Evolutionary conservation across 768 basidiomycete species (phyloP), one percentile per base, ranked within the genome.

Genomic region (Russula dissimulans): DNA sequence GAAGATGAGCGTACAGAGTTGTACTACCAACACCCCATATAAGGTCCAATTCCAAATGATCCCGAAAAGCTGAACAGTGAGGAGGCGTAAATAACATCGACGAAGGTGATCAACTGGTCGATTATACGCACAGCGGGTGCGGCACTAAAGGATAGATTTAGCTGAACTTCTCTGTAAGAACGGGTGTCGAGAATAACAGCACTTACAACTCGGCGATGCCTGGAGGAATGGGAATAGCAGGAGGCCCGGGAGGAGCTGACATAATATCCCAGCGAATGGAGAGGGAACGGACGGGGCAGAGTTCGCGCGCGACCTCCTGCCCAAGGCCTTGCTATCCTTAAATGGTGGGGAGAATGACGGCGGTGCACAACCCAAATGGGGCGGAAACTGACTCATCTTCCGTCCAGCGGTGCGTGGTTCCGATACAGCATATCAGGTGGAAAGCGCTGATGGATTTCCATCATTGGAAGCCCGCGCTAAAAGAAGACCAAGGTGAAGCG

Each of bases 21-120:
- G 60, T 12, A 57, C 56, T 9, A 61, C 4, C 29, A 57, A 34
- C 22, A 47, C 56, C 0, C 60, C 60, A 42, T 34, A 57, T 22
- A 61, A 31, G 10, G 36, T 14, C 60, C 60, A 61, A 45, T 53
- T 61, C 60, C 60, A 61, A 5, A 57, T 18, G 39, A 4, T 7
- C 15, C 60, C 60, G 10, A 61, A 49, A 34, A 61, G 60, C 60
- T 61, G 15, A 22, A 10, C 17, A 48, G 18, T 4, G 17, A 36
- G 22, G 17, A 36, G 22, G 26, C 17, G 22, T 61, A 31, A 51
- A n/a, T 31, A 18, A 11, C 14, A 7, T 14, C 3, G 31, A 6
- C 10, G 22, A 47, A 5, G 12, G n/a, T n/a, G n/a, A 2, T 1
- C 2, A 57, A 36, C 34, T 36, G 34, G 10, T 22, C 18, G 2